Evolutionary conservation across 768 basidiomycete genomes (phyloP).

Genomic region (Coprinopsis strossmayeri): DNA sequence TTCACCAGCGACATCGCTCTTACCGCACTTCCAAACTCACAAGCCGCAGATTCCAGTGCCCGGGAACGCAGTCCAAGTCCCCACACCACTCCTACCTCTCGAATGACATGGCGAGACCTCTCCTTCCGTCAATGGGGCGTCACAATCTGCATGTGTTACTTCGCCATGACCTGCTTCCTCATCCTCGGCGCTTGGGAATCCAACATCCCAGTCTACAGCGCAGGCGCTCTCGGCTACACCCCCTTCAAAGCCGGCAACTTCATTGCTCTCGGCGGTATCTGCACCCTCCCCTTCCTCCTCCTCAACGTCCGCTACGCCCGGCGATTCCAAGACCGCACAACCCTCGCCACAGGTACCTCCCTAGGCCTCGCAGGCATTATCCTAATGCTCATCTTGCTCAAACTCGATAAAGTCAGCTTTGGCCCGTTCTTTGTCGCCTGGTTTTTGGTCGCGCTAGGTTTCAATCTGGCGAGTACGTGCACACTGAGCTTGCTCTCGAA

Average conservation of each 20-base stretch:
- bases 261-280: conserved; percentile 59
- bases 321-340: conserved; percentile 53
- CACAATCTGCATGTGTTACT: conserved; percentile 61
- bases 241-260: conserved; percentile 65
- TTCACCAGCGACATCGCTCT: no score
- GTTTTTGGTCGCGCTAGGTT: conserved; percentile 62
- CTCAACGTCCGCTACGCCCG: conserved; percentile 50
- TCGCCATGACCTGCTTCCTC: conserved; percentile 64
- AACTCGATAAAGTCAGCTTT: conserved; percentile 33
- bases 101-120: conserved; percentile 5
- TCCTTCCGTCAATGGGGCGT: conserved; percentile 37
- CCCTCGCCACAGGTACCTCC: conserved; percentile 44
- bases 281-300: conserved; percentile 62
- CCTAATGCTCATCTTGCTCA: conserved; percentile 41
- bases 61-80: no score
- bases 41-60: no score
- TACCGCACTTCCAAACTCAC: no score
- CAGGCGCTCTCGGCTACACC: conserved; percentile 41
- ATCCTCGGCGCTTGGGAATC: conserved; percentile 65
- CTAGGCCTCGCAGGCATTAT: conserved; percentile 49
- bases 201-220: conserved; percentile 58
- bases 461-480: conserved; percentile 66
- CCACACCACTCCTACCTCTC: conserved; percentile 21
- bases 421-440: conserved; percentile 43
- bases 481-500: conserved; percentile 64